Conservation (phyloP, 2,329 filamentous ascomycete genomes). For the Emmonsiellopsis sp. region DNA sequence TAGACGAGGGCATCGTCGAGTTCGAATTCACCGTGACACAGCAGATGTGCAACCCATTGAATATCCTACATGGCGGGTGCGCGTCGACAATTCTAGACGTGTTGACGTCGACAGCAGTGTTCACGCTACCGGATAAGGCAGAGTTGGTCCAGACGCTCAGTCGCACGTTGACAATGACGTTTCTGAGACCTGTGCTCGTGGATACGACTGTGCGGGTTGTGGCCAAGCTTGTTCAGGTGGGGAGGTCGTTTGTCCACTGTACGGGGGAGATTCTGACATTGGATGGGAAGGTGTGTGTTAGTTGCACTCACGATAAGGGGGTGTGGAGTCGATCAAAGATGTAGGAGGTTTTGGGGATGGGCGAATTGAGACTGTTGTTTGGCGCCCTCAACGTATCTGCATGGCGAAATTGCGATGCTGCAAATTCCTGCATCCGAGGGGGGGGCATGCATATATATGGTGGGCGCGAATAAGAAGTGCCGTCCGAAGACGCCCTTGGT, state of each 20-base stretch:
- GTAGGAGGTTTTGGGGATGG: background rate
- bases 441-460: no score
- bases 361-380: no score
- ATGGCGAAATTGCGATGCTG: no score
- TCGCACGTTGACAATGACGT: conserved; percentile 57
- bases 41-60: conserved; percentile 81
- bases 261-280: conserved; percentile 45
- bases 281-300: conserved; percentile 33
- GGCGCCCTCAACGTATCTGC: no score
- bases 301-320: conserved; percentile 3
- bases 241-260: conserved; percentile 44
- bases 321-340: background rate
- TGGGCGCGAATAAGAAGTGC: no score
- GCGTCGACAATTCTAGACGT: conserved; percentile 59
- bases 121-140: conserved; percentile 47
- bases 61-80: conserved; percentile 79
- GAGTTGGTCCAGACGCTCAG: conserved; percentile 56
- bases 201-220: conserved; percentile 45
- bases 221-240: conserved; percentile 48
- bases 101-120: conserved; percentile 50
- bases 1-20: background rate
- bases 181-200: conserved; percentile 50
- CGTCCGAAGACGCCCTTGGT: no score
- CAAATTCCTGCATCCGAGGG: no score
- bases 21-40: conserved; percentile 54